Evolutionary conservation across 1,284 basidiomycete species (phyloP).

Genomic region (Cryptococcus maquisensis): DNA sequence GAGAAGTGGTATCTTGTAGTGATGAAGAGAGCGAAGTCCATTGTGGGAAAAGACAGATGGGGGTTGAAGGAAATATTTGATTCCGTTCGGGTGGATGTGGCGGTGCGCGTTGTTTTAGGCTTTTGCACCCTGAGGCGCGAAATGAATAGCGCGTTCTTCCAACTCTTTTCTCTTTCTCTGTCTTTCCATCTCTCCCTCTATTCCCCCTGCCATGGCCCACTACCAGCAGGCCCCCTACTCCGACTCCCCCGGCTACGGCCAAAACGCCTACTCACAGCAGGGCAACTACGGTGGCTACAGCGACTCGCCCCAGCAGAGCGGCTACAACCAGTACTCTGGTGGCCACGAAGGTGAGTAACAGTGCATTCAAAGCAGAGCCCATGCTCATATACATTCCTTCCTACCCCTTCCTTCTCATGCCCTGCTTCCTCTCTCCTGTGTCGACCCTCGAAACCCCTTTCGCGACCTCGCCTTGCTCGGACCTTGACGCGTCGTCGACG

Average conservation of each 20-base stretch:
- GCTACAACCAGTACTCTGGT: conserved; percentile 4
- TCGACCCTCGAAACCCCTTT: neutral
- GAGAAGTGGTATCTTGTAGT: no score
- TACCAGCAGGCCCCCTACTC: conserved; percentile 37
- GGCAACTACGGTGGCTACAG: conserved; percentile 19
- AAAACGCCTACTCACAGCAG: conserved; percentile 12
- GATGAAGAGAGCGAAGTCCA: no score
- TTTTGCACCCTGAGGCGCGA: no score
- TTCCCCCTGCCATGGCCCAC: conserved; percentile 25
- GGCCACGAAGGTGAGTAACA: conserved; percentile 16
- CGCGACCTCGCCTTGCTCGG: neutral
- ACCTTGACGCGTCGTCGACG: neutral
- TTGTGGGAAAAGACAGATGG: no score
- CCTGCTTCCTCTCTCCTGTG: neutral
- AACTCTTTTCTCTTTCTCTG: neutral
- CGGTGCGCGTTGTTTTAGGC: neutral
- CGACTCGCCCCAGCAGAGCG: conserved; percentile 22
- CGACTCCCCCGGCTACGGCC: conserved; percentile 19
- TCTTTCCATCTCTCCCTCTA: neutral
- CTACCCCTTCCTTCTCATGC: neutral
- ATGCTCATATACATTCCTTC: neutral
- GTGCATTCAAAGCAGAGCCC: neutral
- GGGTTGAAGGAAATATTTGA: neutral
- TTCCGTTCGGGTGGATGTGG: neutral
- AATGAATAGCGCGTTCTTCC: neutral